phyloP scores from a whole-genome alignment of 176 grass and related monocot species.

The Phoenix roebelenii region DNA sequence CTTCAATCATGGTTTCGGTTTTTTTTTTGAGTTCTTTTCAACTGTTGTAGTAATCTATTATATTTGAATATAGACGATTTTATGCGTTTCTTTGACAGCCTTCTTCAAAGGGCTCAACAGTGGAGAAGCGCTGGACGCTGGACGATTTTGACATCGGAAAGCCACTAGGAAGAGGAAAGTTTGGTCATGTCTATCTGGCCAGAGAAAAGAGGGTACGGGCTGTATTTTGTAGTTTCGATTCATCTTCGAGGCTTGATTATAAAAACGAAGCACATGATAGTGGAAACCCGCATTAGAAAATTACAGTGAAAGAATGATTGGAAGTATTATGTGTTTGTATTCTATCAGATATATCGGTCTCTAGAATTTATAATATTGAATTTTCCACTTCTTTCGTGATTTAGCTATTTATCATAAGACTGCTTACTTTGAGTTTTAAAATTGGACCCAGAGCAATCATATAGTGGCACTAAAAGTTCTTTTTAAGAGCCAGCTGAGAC shows the following conservation, averaged over 20 bases:
- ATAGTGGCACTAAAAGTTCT: constrained; percentile 93
- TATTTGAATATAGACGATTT: background rate
- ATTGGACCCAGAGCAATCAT: constrained; percentile 53
- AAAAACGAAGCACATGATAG: too few species aligned
- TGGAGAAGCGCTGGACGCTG: constrained; percentile 68
- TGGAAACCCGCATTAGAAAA: too few species aligned
- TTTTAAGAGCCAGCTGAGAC: constrained; percentile 90
- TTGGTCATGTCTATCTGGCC: constrained; percentile 89
- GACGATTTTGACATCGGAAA: constrained; percentile 83
- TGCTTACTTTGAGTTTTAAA: background rate
- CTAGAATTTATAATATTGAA: too few species aligned
- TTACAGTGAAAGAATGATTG: too few species aligned
- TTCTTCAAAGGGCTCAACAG: constrained; percentile 22
- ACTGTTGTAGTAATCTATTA: background rate
- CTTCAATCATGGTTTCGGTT: too few species aligned
- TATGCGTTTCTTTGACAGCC: constrained; percentile 11
- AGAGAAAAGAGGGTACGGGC: constrained; percentile 70
- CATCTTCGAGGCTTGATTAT: too few species aligned
- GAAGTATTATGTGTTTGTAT: too few species aligned
- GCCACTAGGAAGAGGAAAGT: constrained; percentile 86
- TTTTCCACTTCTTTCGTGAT: too few species aligned
- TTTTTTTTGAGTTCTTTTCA: background rate
- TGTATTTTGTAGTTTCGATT: too few species aligned
- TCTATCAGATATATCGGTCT: too few species aligned
- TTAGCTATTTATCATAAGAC: too few species aligned